Conservation (phyloP, 495 filamentous ascomycete species). For the Parathielavia appendiculata region DNA sequence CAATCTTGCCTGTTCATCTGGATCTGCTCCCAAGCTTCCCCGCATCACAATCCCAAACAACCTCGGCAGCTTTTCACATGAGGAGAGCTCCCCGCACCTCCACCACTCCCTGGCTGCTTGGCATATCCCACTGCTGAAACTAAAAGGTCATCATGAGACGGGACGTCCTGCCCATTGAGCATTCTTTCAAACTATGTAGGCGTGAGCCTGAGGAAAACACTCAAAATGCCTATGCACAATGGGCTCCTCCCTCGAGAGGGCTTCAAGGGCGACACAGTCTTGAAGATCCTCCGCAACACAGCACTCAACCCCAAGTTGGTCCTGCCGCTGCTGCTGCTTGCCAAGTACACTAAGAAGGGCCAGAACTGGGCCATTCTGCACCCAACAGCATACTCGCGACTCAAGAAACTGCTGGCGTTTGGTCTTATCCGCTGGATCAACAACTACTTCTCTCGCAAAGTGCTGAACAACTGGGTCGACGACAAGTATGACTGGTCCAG, state of each 20-base stretch:
- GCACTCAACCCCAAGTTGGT: constrained; percentile 57
- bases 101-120: constrained; percentile 8
- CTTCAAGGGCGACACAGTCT: constrained; percentile 56
- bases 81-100: constrained; percentile 10
- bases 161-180: not conserved
- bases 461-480: constrained; percentile 55
- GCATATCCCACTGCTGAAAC: not conserved
- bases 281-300: constrained; percentile 50
- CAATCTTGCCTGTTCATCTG: constrained; percentile 1
- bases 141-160: not conserved
- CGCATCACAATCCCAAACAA: constrained; percentile 12
- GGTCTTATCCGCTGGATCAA: constrained; percentile 46
- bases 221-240: constrained; percentile 45
- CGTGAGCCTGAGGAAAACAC: not conserved
- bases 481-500: constrained; percentile 63
- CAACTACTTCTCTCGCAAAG: constrained; percentile 46
- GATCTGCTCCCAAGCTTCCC: constrained; percentile 8
- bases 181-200: not conserved
- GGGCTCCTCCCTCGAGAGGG: constrained; percentile 51
- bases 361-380: constrained; percentile 46
- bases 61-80: constrained; percentile 19
- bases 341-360: constrained; percentile 56
- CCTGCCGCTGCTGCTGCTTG: constrained; percentile 53
- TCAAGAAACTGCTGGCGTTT: constrained; percentile 46
- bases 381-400: constrained; percentile 42